phyloP scores from a whole-genome alignment of 2,329 filamentous ascomycete species.

The Monosporascus sp. region DNA sequence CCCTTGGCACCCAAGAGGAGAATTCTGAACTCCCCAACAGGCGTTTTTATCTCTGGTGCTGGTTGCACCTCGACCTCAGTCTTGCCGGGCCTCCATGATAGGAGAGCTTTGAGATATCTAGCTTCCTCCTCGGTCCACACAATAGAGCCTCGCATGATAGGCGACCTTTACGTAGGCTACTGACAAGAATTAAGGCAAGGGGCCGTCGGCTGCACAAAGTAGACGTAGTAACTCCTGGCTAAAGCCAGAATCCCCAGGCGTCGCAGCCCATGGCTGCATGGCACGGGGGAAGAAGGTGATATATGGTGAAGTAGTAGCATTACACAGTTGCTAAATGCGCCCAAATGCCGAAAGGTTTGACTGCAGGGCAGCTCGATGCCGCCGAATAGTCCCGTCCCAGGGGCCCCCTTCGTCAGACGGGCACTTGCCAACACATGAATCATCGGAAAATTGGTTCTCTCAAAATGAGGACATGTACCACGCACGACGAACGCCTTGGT shows the following conservation, averaged over 20 bases:
- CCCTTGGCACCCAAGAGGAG: constrained; percentile 34
- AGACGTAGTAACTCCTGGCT: not conserved
- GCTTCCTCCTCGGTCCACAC: constrained; percentile 35
- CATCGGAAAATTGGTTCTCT: not conserved
- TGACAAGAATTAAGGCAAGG: not conserved
- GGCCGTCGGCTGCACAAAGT: constrained; percentile 1
- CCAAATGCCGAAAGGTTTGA: not conserved
- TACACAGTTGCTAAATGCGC: not conserved
- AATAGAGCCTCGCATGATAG: constrained; percentile 16
- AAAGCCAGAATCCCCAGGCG: not conserved
- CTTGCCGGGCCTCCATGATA: constrained; percentile 32
- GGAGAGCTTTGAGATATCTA: constrained; percentile 34
- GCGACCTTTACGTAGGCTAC: not conserved
- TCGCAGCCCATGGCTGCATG: not conserved
- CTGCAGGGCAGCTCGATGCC: not conserved
- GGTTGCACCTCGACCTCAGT: constrained; percentile 14
- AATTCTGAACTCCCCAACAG: constrained; percentile 32
- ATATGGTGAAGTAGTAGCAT: not conserved
- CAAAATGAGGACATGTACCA: not conserved
- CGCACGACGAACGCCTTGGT: not conserved
- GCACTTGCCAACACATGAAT: not conserved
- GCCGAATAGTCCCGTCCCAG: not conserved
- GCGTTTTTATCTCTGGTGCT: constrained; percentile 12
- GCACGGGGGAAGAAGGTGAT: not conserved
- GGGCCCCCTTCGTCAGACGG: not conserved